Base-by-base conservation (phyloP, 352 stramenopile genomes). In the Thalassiosira allenii region DNA sequence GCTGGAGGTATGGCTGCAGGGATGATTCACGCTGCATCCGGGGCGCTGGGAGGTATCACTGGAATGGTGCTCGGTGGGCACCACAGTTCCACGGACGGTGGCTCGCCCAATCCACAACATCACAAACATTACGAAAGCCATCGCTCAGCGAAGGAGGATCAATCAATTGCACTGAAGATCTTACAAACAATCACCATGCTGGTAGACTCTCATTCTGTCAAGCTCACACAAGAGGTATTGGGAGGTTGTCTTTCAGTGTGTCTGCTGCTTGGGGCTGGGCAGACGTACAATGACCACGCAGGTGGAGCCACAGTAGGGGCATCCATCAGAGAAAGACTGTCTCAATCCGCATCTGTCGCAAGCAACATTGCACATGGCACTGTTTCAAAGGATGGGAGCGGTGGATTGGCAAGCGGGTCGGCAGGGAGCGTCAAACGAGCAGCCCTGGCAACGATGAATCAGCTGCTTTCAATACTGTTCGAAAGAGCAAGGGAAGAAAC, bases 141-240 rank as follows among this genome's bases (percentile, higher is more conserved):
- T 74, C 68, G 78, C 23, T 63, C 84, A 17, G 52, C 58, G 12
- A 84, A 87, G 54, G 84, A 91, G 62, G 84, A 89, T 73, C 40
- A 91, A 79, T 85, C 69, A 12, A 76, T 86, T 23, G 64, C 74
- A 12, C 56, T 87, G 2, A 86, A 84, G 57, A 75, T 91, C 54
- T 67, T 92, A 30, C 85, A 92, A 75, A 94, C 86, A 12, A 81
- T 93, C 32, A 87, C 89, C 11, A 91, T 93, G 63, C 74, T 92
- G 49, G 84, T 88, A 17, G 89, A 89, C 57, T 94, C 87, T 22
- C 75, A 73, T 47, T 86, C 78, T 30, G 73, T 89, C 41, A 70
- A 86, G 47, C 66, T 94, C 32, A 83, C 80, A 2, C 69, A 91
- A 25, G 89, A 94, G 40, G 79, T 90, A 2, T 64, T 93, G 47